Conservation (phyloP, 805 yeast species). For the Wickerhamiella occidentalis region DNA sequence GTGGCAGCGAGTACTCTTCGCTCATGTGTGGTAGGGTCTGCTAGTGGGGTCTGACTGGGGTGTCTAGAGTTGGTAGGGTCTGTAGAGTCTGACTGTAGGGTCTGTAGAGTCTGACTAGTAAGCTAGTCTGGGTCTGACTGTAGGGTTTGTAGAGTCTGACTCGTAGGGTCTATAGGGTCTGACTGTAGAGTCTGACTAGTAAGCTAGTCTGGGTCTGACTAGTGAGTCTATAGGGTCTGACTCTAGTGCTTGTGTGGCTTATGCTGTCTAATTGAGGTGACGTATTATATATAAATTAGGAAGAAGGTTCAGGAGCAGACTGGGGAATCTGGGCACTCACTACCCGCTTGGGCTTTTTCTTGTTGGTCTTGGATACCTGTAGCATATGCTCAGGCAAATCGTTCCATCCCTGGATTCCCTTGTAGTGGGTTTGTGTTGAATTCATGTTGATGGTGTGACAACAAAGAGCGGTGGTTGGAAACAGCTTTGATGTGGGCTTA, state of each 20-base stretch:
- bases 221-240: too few species aligned
- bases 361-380: background rate
- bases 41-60: too few species aligned
- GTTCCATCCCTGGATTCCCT: conserved; percentile 24
- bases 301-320: background rate
- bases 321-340: background rate
- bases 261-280: too few species aligned
- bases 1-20: conserved; percentile 31
- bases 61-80: too few species aligned
- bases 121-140: too few species aligned
- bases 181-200: too few species aligned
- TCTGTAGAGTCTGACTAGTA: too few species aligned
- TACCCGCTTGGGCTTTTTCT: conserved; percentile 2
- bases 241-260: too few species aligned
- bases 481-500: background rate
- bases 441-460: background rate
- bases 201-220: too few species aligned
- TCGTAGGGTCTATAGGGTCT: too few species aligned
- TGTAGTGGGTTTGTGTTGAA: conserved; percentile 22
- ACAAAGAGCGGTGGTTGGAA: background rate
- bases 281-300: background rate
- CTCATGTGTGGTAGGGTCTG: conserved; percentile 12
- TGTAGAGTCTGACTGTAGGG: too few species aligned
- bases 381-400: conserved; percentile 15
- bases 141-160: too few species aligned